These are phyloP conservation scores for Botrytis fragariae DNA, from an alignment of 2,329 filamentous ascomycete species.

Conservation along the genomic window DNA sequence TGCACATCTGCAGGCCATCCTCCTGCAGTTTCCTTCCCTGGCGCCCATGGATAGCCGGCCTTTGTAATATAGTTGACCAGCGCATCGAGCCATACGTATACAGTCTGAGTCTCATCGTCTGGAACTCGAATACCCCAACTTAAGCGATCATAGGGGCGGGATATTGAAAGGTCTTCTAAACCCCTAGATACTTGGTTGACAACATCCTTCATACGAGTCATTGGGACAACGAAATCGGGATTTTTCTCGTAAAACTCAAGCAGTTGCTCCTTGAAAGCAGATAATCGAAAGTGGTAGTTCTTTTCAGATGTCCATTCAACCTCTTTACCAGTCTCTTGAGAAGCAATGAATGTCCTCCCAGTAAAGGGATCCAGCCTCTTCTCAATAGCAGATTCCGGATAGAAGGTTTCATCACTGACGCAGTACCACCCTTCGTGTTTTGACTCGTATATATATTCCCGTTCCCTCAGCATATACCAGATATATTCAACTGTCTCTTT, in stretches of 20 bases:
- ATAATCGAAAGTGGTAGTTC: constrained; percentile 94
- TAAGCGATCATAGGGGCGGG: constrained; percentile 73
- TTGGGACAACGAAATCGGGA: constrained; percentile 73
- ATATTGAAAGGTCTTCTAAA: constrained; percentile 85
- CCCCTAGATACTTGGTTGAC: constrained; percentile 72
- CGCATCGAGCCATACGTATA: constrained; percentile 98
- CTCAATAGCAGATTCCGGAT: constrained; percentile 73
- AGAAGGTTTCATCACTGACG: constrained; percentile 95
- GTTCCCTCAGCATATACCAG: constrained; percentile 76
- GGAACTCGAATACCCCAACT: constrained; percentile 90
- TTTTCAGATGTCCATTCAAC: constrained; percentile 93
- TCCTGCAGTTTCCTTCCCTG: constrained; percentile 57
- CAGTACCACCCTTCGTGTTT: constrained; percentile 96
- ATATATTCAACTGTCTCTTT: constrained; percentile 83
- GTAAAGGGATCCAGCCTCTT: constrained; percentile 74
- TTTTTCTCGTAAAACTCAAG: constrained; percentile 78
- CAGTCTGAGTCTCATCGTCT: constrained; percentile 78
- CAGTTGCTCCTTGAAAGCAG: constrained; percentile 73
- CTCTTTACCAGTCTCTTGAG: constrained; percentile 82
- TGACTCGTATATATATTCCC: constrained; percentile 76
- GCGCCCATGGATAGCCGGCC: constrained; percentile 79
- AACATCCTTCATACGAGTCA: constrained; percentile 72
- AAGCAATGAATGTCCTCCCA: constrained; percentile 78
- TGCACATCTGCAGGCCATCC: constrained; percentile 93
- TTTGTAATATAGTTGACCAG: constrained; percentile 91